A percentile compares a stretch with the other conserved stretches of the same genome.
Conservation (phyloP, 2,329 filamentous ascomycete genomes). For the Xylaria sp. region DNA sequence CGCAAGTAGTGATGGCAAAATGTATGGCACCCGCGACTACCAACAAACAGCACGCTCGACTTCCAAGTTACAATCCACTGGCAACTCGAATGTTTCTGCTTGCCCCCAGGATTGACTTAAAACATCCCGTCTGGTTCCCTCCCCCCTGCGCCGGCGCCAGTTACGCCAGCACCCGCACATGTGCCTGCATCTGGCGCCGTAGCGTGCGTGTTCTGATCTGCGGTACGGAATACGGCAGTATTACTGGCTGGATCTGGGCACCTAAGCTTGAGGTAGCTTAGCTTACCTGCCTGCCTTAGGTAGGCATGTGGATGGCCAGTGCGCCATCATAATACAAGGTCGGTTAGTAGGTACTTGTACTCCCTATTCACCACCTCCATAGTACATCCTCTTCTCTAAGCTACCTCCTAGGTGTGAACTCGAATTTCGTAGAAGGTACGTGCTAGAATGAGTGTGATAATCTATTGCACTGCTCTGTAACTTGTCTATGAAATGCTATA, state of each 20-base stretch:
- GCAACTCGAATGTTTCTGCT: slow-evolving; percentile 12
- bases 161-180: slow-evolving; percentile 12
- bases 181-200: slow-evolving; percentile 26
- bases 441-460: too few species aligned
- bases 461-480: too few species aligned
- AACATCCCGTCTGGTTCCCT: slow-evolving; percentile 2
- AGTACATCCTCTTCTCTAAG: too few species aligned
- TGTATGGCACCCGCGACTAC: neutral
- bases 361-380: too few species aligned
- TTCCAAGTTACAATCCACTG: neutral
- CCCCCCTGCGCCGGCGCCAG: slow-evolving; percentile 10
- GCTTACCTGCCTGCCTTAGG: neutral
- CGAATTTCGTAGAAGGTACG: too few species aligned
- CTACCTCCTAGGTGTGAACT: too few species aligned
- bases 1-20: neutral
- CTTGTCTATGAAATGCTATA: too few species aligned
- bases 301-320: neutral
- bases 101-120: neutral
- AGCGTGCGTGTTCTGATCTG: slow-evolving; percentile 4
- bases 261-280: neutral
- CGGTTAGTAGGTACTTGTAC: too few species aligned
- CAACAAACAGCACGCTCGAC: neutral
- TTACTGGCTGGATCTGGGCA: neutral
- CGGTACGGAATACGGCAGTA: neutral
- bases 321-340: neutral